These are phyloP conservation scores for Meyerozyma sp. DNA, from an alignment of 1,139 yeast genomes.

Conservation along the genomic window DNA sequence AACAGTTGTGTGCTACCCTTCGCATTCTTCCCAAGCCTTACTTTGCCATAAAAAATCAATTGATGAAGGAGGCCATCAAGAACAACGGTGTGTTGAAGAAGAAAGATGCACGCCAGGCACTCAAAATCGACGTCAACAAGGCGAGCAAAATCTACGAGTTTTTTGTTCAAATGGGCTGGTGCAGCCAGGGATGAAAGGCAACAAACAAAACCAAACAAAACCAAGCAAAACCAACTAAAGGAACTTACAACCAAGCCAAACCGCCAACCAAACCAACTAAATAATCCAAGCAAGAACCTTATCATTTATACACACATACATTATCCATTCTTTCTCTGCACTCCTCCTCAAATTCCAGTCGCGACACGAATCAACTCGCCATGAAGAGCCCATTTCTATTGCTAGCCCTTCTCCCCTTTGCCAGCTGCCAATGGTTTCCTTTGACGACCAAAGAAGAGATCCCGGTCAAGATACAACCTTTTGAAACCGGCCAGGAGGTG, in stretches of 20 bases:
- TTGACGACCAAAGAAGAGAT: slow-evolving; percentile 31
- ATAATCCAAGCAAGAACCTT: too few relatives aligned
- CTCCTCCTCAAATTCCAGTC: not conserved
- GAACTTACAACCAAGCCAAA: too few relatives aligned
- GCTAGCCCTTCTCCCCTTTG: not conserved
- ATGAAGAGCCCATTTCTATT: not conserved
- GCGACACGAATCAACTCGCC: not conserved
- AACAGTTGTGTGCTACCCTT: slow-evolving; percentile 73
- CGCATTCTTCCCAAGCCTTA: slow-evolving; percentile 91
- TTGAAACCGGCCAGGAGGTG: slow-evolving; percentile 38
- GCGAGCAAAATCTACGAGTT: slow-evolving; percentile 88
- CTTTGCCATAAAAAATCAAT: slow-evolving; percentile 84
- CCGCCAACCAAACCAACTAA: too few relatives aligned
- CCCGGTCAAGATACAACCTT: slow-evolving; percentile 34
- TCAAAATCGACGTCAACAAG: slow-evolving; percentile 82
- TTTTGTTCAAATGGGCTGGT: slow-evolving; percentile 90
- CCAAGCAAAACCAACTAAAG: not conserved
- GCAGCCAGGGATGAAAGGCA: slow-evolving; percentile 32
- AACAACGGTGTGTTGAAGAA: slow-evolving; percentile 81
- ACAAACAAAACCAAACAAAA: not conserved
- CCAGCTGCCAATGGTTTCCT: slow-evolving; percentile 28
- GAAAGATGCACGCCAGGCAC: slow-evolving; percentile 74
- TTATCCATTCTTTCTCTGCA: not conserved
- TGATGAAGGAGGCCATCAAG: slow-evolving; percentile 81
- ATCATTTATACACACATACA: not conserved